Base-by-base conservation (phyloP, 108 stramenopile species). In the Licmophora abbreviata region DNA sequence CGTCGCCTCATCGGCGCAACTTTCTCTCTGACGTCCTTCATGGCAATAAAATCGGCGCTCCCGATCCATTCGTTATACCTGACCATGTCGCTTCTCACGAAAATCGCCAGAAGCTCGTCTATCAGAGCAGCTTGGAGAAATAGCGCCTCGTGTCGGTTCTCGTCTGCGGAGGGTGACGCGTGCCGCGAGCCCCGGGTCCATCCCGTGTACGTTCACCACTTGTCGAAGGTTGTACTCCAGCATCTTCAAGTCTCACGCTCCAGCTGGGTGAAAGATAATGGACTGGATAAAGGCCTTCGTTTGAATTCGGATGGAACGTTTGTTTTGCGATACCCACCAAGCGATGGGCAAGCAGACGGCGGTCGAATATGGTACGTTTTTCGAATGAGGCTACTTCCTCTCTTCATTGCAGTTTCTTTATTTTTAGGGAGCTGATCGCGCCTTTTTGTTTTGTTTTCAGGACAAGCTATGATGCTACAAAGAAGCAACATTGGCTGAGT, bases 251-350 rank as follows among this genome's bases (percentile, higher is more conserved):
- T 53, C 10, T 49, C 35, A 3, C 75, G 67, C 32, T 32, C 47
- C 12, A 33, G 60, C 12, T 76, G 80, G 80, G 25, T 82, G 3
- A 22, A 41, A 14, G 25, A 41, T 11, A 43, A 65, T 41, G 73
- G 75, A 10, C 56, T 82, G 30, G 60, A 82, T 28, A 41, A 34
- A 12, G 69, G 73, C 4, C 44, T 82, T 34, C 58, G 64, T 10
- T 50, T 82, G 24, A 70, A 72, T 17, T 44, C 51, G 21, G 73
- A 82, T 64, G 80, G 80, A 4, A 82, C 75, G 1, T 82, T 82
- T 58, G 44, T 60, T 1, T 52, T 82, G 54, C 50, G 52, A 10
- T 82, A 77, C 66, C 74, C 76, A 23, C 3, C 31, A 0, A 7
- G 18, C 2, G 31, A 48, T 11, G 48, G 55, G 25, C 24, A 54